Evolutionary conservation across 805 yeast species (phyloP).

Genomic region (Scheffersomyces spartinae): DNA sequence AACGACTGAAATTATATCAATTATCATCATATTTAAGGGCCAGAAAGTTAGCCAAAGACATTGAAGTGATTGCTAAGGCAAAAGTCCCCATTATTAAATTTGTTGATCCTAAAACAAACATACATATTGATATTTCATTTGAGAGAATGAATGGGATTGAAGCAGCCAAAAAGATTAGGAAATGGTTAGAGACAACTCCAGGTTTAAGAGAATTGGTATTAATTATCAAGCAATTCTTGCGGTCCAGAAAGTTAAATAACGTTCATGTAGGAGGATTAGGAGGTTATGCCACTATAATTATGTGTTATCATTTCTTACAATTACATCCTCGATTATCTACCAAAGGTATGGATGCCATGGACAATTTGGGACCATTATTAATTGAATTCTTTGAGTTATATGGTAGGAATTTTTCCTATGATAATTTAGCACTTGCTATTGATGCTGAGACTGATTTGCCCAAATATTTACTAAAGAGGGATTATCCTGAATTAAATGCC

Average conservation of each 20-base stretch:
- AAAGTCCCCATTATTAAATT: constrained; percentile 92
- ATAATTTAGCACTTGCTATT: constrained; percentile 60
- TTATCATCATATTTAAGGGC: constrained; percentile 60
- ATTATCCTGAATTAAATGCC: constrained; percentile 39
- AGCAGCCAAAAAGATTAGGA: constrained; percentile 68
- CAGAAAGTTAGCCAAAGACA: constrained; percentile 49
- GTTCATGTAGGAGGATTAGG: constrained; percentile 94
- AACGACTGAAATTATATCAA: constrained; percentile 56
- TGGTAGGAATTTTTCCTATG: constrained; percentile 83
- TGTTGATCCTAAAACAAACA: constrained; percentile 56
- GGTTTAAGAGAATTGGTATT: constrained; percentile 76
- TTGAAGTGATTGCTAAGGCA: constrained; percentile 82
- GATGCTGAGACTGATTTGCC: constrained; percentile 38
- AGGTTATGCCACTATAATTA: constrained; percentile 84
- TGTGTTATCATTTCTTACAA: constrained; percentile 66
- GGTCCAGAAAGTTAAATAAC: constrained; percentile 66
- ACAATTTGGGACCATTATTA: constrained; percentile 74
- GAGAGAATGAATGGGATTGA: constrained; percentile 74
- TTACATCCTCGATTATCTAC: constrained; percentile 72
- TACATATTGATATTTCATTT: constrained; percentile 83
- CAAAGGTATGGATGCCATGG: constrained; percentile 50
- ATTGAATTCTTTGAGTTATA: constrained; percentile 89
- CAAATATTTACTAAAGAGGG: constrained; percentile 51
- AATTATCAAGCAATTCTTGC: constrained; percentile 73
- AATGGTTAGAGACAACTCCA: constrained; percentile 64